Evolutionary conservation across 345 rosid species (phyloP).

Genomic region (Acer yangbiense): DNA sequence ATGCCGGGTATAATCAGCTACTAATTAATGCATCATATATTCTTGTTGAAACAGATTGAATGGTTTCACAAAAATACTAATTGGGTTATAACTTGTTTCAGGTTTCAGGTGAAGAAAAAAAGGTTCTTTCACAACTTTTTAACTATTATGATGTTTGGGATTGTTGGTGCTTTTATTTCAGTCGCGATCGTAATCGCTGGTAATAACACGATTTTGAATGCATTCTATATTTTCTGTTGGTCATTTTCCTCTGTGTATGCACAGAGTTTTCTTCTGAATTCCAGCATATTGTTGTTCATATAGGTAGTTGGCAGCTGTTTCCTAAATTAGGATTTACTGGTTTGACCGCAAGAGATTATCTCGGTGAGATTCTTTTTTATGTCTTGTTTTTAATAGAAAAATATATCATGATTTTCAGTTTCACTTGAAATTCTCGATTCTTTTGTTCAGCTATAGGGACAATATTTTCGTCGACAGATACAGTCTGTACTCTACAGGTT

Average conservation of each 20-base stretch:
- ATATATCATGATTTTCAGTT: neutral
- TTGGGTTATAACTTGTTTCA: conserved; percentile 27
- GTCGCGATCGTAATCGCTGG: conserved; percentile 59
- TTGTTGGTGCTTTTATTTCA: conserved; percentile 80
- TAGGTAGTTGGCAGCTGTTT: conserved; percentile 86
- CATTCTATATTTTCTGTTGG: neutral
- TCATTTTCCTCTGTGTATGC: neutral
- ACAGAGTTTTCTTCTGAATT: conserved; percentile 11
- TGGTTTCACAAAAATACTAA: neutral
- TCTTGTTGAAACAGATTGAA: neutral
- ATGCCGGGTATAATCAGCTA: conserved; percentile 73
- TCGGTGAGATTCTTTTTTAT: conserved; percentile 46
- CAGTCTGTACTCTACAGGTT: conserved; percentile 96
- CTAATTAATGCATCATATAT: neutral
- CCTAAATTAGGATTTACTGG: conserved; percentile 66
- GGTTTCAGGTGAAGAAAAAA: conserved; percentile 96
- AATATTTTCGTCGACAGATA: conserved; percentile 88
- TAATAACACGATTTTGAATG: conserved; percentile 24
- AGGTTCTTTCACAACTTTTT: conserved; percentile 82
- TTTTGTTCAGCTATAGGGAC: conserved; percentile 75
- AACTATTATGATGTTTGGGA: conserved; percentile 81
- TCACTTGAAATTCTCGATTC: conserved; percentile 19
- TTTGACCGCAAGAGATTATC: conserved; percentile 59
- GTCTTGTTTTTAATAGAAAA: neutral
- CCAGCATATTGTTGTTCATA: conserved; percentile 20